A percentile compares a stretch with the other conserved stretches of the same genome.
Conservation (phyloP, 2,329 filamentous ascomycete genomes). For the Xylaria sp. region DNA sequence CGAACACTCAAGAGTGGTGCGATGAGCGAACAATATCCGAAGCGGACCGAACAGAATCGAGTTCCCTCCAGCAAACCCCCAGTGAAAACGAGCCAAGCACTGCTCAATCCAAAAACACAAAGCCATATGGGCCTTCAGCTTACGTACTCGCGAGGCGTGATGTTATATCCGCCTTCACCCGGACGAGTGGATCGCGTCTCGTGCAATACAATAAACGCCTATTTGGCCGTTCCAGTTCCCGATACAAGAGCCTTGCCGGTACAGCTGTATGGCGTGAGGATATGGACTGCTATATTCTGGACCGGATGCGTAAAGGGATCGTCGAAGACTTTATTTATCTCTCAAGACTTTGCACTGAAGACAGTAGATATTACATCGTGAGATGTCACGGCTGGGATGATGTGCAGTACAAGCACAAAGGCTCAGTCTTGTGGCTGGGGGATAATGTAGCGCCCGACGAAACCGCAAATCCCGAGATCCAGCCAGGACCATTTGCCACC, state of each 20-base stretch:
- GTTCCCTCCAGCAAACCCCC: not conserved
- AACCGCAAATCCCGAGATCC: slow-evolving; percentile 1
- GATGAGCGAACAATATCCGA: not conserved
- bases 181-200: slow-evolving; percentile 26
- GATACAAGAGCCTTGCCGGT: slow-evolving; percentile 13
- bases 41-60: not conserved
- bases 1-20: not conserved
- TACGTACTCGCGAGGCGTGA: slow-evolving; percentile 44
- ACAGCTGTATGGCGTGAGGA: slow-evolving; percentile 56
- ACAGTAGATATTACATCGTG: slow-evolving; percentile 48
- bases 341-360: slow-evolving; percentile 37
- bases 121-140: slow-evolving; percentile 32
- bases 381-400: slow-evolving; percentile 51
- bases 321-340: slow-evolving; percentile 53
- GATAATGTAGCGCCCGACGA: slow-evolving; percentile 14
- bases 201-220: slow-evolving; percentile 11
- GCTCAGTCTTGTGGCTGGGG: slow-evolving; percentile 53
- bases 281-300: slow-evolving; percentile 60
- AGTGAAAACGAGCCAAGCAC: not conserved
- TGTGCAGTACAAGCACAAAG: slow-evolving; percentile 46
- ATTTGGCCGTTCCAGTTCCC: slow-evolving; percentile 22
- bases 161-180: slow-evolving; percentile 39
- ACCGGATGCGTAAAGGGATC: slow-evolving; percentile 54
- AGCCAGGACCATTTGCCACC: slow-evolving; percentile 50
- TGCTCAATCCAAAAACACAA: not conserved